A percentile compares a stretch with the other conserved stretches of the same genome.
These are phyloP conservation scores for Leptomonas pyrrhocoris DNA, from an alignment of 208 protist species.

Conservation along the genomic window DNA sequence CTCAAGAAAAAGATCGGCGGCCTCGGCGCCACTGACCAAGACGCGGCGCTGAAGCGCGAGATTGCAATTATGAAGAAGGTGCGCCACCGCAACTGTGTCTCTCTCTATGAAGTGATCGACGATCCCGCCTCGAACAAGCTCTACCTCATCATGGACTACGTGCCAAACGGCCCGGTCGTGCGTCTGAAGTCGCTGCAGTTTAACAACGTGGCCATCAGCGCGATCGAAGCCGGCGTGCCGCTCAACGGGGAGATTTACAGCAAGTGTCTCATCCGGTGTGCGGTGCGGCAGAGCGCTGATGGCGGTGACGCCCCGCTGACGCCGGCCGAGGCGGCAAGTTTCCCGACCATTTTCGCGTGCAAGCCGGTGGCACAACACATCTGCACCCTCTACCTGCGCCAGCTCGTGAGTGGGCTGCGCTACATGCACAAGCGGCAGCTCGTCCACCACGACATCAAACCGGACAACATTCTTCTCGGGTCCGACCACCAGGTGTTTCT, in stretches of 20 bases:
- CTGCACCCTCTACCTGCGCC: slow-evolving; percentile 62
- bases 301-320: slow-evolving; percentile 29
- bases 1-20: slow-evolving; percentile 63
- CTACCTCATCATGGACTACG: slow-evolving; percentile 94
- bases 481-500: slow-evolving; percentile 61
- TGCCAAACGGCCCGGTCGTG: slow-evolving; percentile 79
- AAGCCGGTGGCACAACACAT: slow-evolving; percentile 43
- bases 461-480: slow-evolving; percentile 77
- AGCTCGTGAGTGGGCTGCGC: slow-evolving; percentile 73
- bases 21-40: slow-evolving; percentile 25
- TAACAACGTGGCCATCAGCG: slow-evolving; percentile 22
- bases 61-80: slow-evolving; percentile 96
- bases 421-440: slow-evolving; percentile 80
- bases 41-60: slow-evolving; percentile 61
- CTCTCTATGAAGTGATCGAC: slow-evolving; percentile 95
- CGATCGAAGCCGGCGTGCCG: slow-evolving; percentile 31
- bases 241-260: slow-evolving; percentile 46
- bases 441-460: slow-evolving; percentile 85
- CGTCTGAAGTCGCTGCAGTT: slow-evolving; percentile 46
- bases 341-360: slow-evolving; percentile 45
- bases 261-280: slow-evolving; percentile 41
- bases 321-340: slow-evolving; percentile 31
- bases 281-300: slow-evolving; percentile 30
- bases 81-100: slow-evolving; percentile 94
- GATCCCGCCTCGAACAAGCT: slow-evolving; percentile 88